Conservation (phyloP, 1,284 basidiomycete genomes). For the Inonotus hispidus region DNA sequence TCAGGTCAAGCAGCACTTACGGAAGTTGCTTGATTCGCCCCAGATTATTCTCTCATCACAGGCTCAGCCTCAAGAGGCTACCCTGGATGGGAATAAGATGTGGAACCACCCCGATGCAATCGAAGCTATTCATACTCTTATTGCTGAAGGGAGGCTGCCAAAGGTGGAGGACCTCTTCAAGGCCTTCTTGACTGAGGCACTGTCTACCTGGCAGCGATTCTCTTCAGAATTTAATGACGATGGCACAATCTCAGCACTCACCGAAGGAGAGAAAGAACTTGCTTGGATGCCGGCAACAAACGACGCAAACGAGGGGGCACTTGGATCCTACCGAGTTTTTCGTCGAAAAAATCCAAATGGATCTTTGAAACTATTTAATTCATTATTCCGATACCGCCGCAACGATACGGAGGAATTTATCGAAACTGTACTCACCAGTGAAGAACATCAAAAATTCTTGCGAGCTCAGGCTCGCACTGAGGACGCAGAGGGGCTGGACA, state of each 20-base stretch:
- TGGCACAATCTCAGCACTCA: neutral
- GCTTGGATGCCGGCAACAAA: slow-evolving; percentile 9
- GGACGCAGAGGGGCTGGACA: neutral
- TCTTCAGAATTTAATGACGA: neutral
- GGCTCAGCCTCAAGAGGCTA: neutral
- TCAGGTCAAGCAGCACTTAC: slow-evolving; percentile 22
- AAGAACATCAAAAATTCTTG: neutral
- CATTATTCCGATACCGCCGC: neutral
- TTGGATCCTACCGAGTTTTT: neutral
- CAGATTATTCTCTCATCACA: slow-evolving; percentile 21
- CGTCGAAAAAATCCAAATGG: neutral
- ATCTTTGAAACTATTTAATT: neutral
- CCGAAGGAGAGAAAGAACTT: neutral
- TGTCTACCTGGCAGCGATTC: neutral
- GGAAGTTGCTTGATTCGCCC: slow-evolving; percentile 22
- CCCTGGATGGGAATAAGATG: slow-evolving; percentile 11
- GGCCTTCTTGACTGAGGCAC: neutral
- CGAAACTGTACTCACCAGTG: neutral
- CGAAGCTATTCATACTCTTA: neutral
- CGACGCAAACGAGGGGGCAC: slow-evolving; percentile 7
- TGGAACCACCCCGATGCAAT: neutral
- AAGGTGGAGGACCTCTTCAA: neutral
- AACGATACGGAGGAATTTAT: neutral
- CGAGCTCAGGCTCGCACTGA: neutral
- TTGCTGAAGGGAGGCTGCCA: neutral